Conservation (phyloP, 805 yeast genomes). For the Wickerhamomyces strasburgensis region DNA sequence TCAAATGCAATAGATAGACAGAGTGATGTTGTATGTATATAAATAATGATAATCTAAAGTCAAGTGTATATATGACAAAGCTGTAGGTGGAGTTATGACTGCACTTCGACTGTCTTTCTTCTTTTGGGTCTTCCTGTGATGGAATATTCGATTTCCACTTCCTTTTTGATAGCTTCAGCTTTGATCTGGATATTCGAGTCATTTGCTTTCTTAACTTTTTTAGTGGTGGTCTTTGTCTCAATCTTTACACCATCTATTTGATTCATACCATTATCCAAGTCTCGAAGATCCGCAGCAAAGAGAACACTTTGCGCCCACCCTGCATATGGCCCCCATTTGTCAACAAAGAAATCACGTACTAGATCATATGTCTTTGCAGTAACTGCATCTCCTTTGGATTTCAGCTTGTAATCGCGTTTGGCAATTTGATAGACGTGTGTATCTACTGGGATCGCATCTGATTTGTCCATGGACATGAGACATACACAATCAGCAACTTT, state of each 20-base stretch:
- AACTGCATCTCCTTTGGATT: constrained; percentile 26
- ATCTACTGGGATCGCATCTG: constrained; percentile 88
- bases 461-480: constrained; percentile 83
- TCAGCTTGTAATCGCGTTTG: constrained; percentile 67
- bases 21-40: neutral
- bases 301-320: constrained; percentile 99
- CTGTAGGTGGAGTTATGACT: too few relatives aligned
- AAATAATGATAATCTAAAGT: neutral
- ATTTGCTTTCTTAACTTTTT: constrained; percentile 14
- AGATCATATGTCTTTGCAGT: constrained; percentile 30
- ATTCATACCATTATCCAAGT: constrained; percentile 65
- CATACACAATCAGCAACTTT: constrained; percentile 97
- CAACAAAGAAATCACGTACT: constrained; percentile 55
- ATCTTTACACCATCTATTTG: constrained; percentile 11
- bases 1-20: neutral
- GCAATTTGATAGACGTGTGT: constrained; percentile 94
- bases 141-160: constrained; percentile 21
- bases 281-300: constrained; percentile 77
- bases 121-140: constrained; percentile 27
- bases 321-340: constrained; percentile 84
- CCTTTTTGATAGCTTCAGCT: constrained; percentile 10
- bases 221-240: constrained; percentile 2
- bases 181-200: constrained; percentile 4
- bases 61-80: neutral
- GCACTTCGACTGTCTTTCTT: constrained; percentile 17